Base-by-base conservation (phyloP, 192 early-diverging fungal species). In the Coemansia sp. region DNA sequence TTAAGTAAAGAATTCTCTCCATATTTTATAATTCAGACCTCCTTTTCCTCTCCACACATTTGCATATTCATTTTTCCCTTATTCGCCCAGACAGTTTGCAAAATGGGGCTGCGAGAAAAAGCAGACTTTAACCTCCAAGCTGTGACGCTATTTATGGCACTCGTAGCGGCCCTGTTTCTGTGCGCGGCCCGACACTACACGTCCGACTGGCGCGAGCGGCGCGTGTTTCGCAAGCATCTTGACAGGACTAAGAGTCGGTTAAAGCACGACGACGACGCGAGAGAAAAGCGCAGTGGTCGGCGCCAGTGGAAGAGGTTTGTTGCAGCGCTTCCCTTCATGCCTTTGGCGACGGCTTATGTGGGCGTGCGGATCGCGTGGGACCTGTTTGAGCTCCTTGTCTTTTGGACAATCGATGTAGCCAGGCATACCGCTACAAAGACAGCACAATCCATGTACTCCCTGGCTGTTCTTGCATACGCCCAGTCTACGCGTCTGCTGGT, bases 71-170 rank as follows among this genome's bases (percentile, higher is more conserved):
- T 9, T 33, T 40, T 59, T n/a, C n/a, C n/a, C n/a, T n/a, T n/a
- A n/a, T 28, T 53, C 42, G 11, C 29, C 3, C 45, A 25, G 25
- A 23, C n/a, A n/a, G n/a, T n/a, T n/a, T n/a, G n/a, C n/a, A n/a
- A 53, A 65, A 78, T 78, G 75, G 69, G 75, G 0, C 28, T 78
- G 41, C 65, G 75, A 25, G 75, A 78, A 41, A 67, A 65, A 41
- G 48, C 75, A 2, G 75, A 78, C 40, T 65, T 62, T 47, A 65
- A 65, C n/a, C 55, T 78, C 10, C 75, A 78, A 48, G 27, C 53
- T 4, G 41, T 68, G 20, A 67, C 65, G 3, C 45, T 78, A 3
- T 65, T 55, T 31, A 45, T 58, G 23, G 75, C 65, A 11, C 44
- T 72, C 2, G 15, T 38, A 6, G 25, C 47, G 9, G 36, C 68